Percentiles rank a stretch among this genome's conserved stretches.
Conservation (phyloP, 2,329 filamentous ascomycete genomes). For the Achaetomium macrosporum region DNA sequence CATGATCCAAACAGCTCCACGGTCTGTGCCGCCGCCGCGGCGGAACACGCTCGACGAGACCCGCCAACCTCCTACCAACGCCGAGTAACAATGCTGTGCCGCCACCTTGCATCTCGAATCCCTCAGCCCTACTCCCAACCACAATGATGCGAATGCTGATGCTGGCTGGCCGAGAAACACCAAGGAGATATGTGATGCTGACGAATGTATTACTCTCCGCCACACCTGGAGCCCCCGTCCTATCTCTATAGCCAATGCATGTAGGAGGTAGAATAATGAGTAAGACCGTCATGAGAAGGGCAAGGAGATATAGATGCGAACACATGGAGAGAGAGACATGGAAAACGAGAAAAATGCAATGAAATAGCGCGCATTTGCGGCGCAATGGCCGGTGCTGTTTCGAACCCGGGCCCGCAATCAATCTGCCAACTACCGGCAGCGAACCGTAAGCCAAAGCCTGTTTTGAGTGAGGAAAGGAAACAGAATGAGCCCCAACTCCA, state of each 20-base stretch:
- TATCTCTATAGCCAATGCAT: not conserved
- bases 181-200: not conserved
- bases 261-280: not conserved
- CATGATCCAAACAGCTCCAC: not conserved
- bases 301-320: not conserved
- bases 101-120: not conserved
- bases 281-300: not conserved
- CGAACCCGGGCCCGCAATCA: too few species aligned
- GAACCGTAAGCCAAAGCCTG: too few species aligned
- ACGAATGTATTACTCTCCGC: not conserved
- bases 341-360: not conserved
- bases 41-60: not conserved
- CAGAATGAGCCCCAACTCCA: not conserved
- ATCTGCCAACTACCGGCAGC: too few species aligned
- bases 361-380: not conserved
- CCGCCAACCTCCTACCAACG: constrained; percentile 7
- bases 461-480: too few species aligned
- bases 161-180: not conserved
- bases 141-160: not conserved
- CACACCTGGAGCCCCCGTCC: not conserved
- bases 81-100: not conserved
- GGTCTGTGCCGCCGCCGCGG: not conserved
- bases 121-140: not conserved
- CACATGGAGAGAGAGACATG: not conserved
- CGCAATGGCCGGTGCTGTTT: not conserved